These are phyloP conservation scores for Trametopsis cervina DNA, from an alignment of 768 basidiomycete species.

Conservation along the genomic window DNA sequence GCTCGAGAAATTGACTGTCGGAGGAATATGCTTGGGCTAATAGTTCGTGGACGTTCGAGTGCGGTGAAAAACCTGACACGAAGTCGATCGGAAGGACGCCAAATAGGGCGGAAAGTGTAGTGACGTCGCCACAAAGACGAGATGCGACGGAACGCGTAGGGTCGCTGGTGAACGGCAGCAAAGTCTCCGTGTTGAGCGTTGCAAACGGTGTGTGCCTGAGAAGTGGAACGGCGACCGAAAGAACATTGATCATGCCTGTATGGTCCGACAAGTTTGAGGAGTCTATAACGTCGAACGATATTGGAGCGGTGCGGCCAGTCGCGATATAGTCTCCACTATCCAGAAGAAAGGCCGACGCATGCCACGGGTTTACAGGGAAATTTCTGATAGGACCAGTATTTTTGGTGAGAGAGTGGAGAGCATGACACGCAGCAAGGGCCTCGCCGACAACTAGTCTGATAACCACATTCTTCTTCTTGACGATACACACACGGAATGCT, in stretches of 20 bases:
- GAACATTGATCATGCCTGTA: conserved; percentile 17
- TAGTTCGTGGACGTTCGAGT: conserved; percentile 36
- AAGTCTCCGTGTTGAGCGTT: conserved; percentile 16
- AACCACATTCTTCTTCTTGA: neutral
- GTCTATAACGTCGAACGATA: conserved; percentile 19
- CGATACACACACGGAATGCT: conserved; percentile 1
- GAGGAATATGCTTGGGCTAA: conserved; percentile 9
- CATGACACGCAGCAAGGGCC: conserved; percentile 10
- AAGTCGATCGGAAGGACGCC: conserved; percentile 35
- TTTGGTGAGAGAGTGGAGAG: neutral
- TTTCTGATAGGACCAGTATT: neutral
- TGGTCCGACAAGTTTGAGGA: conserved; percentile 19
- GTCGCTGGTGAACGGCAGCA: conserved; percentile 18
- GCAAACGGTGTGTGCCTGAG: conserved; percentile 3
- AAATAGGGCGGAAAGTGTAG: conserved; percentile 34
- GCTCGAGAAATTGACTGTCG: conserved; percentile 29
- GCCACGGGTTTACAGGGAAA: conserved; percentile 9
- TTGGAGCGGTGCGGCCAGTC: conserved; percentile 7
- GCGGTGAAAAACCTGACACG: conserved; percentile 33
- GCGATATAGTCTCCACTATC: conserved; percentile 9
- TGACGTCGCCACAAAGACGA: conserved; percentile 32
- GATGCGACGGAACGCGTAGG: conserved; percentile 26
- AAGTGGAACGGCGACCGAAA: conserved; percentile 14
- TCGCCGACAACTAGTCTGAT: conserved; percentile 15
- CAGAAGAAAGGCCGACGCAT: neutral